Percentiles rank a stretch among this genome's conserved stretches.
phyloP scores from a whole-genome alignment of 1,139 yeast genomes.

The Citeromyces siamensis region DNA sequence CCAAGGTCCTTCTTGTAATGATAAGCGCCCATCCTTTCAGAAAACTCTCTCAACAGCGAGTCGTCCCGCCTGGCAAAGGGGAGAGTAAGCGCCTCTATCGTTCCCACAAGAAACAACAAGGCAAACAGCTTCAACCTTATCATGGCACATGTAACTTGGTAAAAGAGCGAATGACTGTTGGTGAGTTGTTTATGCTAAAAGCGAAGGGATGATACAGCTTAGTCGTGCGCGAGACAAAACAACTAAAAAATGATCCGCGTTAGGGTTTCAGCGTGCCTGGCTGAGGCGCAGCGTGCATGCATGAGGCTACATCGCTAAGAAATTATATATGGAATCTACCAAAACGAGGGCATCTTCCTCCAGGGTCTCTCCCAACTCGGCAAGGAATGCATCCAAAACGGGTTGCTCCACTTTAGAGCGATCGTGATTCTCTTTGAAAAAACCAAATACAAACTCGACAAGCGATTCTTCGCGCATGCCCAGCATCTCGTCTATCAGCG shows the following conservation, averaged over 20 bases:
- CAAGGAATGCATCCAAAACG: slow-evolving; percentile 20
- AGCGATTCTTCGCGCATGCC: slow-evolving; percentile 41
- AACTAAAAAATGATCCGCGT: not conserved
- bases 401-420: slow-evolving; percentile 15
- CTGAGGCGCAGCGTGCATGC: slow-evolving; percentile 11
- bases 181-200: not conserved
- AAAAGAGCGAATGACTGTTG: not conserved
- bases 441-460: slow-evolving; percentile 27
- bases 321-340: slow-evolving; percentile 19
- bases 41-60: not conserved
- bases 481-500: slow-evolving; percentile 34
- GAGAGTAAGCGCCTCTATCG: not conserved
- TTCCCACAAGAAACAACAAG: not conserved
- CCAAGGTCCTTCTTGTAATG: not conserved
- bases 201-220: not conserved
- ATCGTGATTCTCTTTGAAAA: slow-evolving; percentile 19
- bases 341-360: slow-evolving; percentile 43
- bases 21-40: not conserved
- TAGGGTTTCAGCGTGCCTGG: slow-evolving; percentile 9
- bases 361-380: slow-evolving; percentile 36
- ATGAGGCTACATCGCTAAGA: slow-evolving; percentile 7
- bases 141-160: not conserved
- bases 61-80: slow-evolving; percentile 1
- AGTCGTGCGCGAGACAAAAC: not conserved
- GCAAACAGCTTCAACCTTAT: not conserved